phyloP scores from a whole-genome alignment of 2,329 filamentous ascomycete genomes.

The Xylaria multiplex region DNA sequence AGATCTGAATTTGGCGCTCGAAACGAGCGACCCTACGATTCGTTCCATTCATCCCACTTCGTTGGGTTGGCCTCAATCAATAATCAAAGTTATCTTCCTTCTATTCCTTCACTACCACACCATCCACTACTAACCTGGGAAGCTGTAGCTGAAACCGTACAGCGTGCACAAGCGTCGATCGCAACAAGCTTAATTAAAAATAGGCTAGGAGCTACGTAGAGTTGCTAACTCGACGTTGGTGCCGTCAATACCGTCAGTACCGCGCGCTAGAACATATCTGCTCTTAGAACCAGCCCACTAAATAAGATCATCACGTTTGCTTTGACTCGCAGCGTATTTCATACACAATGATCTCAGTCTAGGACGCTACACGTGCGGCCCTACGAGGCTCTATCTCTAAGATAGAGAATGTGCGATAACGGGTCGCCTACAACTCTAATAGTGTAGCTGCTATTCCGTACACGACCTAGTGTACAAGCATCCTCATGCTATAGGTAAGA shows the following conservation, averaged over 20 bases:
- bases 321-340: background rate
- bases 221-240: slow-evolving; percentile 6
- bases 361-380: no score
- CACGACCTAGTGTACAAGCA: no score
- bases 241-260: slow-evolving; percentile 27
- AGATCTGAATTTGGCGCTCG: background rate
- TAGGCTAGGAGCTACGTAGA: slow-evolving; percentile 13
- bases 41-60: background rate
- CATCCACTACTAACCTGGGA: background rate
- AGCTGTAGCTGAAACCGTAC: background rate
- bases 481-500: no score
- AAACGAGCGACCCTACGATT: background rate
- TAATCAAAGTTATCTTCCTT: background rate
- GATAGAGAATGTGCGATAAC: slow-evolving; percentile 6
- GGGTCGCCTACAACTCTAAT: background rate
- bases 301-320: slow-evolving; percentile 30
- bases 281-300: slow-evolving; percentile 28
- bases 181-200: slow-evolving; percentile 23
- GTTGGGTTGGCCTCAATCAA: background rate
- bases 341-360: background rate
- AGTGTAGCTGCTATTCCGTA: background rate
- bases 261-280: slow-evolving; percentile 28
- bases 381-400: background rate
- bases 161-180: slow-evolving; percentile 21
- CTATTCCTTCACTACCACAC: background rate